A percentile compares a stretch with the other conserved stretches of the same genome.
Conservation (phyloP, 1,284 basidiomycete species). For the Cystobasidiaceae sp. region DNA sequence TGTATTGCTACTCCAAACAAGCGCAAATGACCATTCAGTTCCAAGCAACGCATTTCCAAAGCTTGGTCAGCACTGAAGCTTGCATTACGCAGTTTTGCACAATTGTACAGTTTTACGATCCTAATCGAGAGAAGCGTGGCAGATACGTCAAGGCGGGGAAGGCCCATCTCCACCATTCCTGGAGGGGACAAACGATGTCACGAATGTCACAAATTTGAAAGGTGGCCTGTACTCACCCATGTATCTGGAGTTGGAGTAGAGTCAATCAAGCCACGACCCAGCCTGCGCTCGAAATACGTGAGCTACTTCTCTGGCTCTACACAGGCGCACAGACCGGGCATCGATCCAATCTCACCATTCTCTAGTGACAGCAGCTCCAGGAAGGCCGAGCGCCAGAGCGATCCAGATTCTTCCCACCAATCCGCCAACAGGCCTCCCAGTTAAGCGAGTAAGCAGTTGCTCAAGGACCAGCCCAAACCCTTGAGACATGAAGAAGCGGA, state of each 20-base stretch:
- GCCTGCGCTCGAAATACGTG: background rate
- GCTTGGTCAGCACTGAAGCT: too few species aligned
- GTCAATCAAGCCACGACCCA: slow-evolving; percentile 16
- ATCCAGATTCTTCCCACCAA: slow-evolving; percentile 9
- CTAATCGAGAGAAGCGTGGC: too few species aligned
- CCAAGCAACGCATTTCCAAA: too few species aligned
- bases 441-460: slow-evolving; percentile 3
- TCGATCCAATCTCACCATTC: background rate
- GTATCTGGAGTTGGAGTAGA: slow-evolving; percentile 16
- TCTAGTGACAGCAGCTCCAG: slow-evolving; percentile 12
- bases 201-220: background rate
- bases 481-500: slow-evolving; percentile 24
- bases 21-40: too few species aligned
- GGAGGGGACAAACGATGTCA: background rate
- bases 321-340: background rate
- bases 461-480: slow-evolving; percentile 22
- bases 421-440: slow-evolving; percentile 12
- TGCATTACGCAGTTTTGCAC: too few species aligned
- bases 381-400: slow-evolving; percentile 9
- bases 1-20: too few species aligned
- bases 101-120: too few species aligned
- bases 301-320: background rate
- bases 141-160: slow-evolving; percentile 17
- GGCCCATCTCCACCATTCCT: slow-evolving; percentile 30
- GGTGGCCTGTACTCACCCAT: slow-evolving; percentile 3